These are phyloP conservation scores for Boletus rubroflammeus DNA, from an alignment of 768 basidiomycete genomes.

Conservation along the genomic window DNA sequence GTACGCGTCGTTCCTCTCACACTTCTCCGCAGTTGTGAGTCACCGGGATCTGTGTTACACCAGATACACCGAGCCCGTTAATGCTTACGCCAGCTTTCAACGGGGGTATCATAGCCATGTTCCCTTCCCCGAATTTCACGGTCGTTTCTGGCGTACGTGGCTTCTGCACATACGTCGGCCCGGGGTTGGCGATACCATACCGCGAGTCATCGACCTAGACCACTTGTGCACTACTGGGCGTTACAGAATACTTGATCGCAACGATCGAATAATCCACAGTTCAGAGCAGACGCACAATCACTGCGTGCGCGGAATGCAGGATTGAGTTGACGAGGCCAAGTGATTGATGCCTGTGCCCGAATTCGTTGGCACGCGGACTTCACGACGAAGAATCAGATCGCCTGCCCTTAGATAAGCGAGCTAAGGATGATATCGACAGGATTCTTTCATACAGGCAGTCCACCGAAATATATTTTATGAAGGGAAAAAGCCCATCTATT, in stretches of 20 bases:
- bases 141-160: background rate
- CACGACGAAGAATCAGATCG: background rate
- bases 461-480: background rate
- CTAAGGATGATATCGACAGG: constrained; percentile 1
- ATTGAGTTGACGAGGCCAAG: background rate
- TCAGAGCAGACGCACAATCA: background rate
- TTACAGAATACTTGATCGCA: background rate
- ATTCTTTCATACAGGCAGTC: background rate
- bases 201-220: background rate
- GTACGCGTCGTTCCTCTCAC: background rate
- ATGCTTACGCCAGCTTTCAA: background rate
- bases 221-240: background rate
- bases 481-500: constrained; percentile 6
- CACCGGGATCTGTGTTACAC: background rate
- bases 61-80: background rate
- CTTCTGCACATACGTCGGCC: background rate
- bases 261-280: background rate
- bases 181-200: background rate
- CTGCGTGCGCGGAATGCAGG: background rate
- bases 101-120: no score
- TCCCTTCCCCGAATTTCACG: background rate
- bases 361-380: constrained; percentile 11
- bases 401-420: background rate
- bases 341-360: background rate
- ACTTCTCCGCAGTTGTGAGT: background rate